Base-by-base conservation (phyloP, 2,329 filamentous ascomycete species). In the Aureobasidium subglaciale region DNA sequence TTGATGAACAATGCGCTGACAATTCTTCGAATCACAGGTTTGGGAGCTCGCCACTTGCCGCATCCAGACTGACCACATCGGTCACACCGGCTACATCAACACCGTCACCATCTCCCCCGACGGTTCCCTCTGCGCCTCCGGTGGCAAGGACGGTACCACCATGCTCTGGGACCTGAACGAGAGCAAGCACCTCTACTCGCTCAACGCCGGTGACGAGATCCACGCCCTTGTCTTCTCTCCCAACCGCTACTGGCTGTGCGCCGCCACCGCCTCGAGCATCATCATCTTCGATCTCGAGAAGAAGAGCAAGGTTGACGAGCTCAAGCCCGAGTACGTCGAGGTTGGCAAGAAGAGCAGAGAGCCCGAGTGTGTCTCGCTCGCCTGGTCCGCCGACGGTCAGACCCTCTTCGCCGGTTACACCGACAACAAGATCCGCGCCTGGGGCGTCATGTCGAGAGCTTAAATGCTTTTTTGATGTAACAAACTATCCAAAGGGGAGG, bases 231-330 rank as follows among this genome's bases (percentile, higher is more conserved):
- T 97, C 78, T 99, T 99, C 89, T 97, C 93, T 64, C 93, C 93
- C 74, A 99, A 99, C 90, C 88, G 93, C 78, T 99, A 99, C 90
- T 99, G 93, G 93, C 87, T 99, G 68, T 99, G 93, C 85, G 93
- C 93, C 73, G 93, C 93, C 74, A 99, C 93, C 63, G 84, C 90
- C 73, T 89, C 84, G 80, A 90, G 85, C 84, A 97, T 99, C 85
- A 96, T 96, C 85, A 97, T 99, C 84, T 99, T 99, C 81, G 93
- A 99, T 74, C 86, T 99, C 68, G 93, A 99, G 90, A 99, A 99
- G 91, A 99, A 99, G 91, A 95, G 87, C 87, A 97, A 96, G 88
- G 92, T 97, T 73, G 92, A 97, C 71, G 93, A 97, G 86, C 86
- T 99, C 77, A 96, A 95, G 87, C 92, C 92, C 67, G 93, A 99